A percentile compares a stretch with the other conserved stretches of the same genome.
Evolutionary conservation across 1,139 yeast species (phyloP).

Genomic region (Yamadazyma atmosphaerica): DNA sequence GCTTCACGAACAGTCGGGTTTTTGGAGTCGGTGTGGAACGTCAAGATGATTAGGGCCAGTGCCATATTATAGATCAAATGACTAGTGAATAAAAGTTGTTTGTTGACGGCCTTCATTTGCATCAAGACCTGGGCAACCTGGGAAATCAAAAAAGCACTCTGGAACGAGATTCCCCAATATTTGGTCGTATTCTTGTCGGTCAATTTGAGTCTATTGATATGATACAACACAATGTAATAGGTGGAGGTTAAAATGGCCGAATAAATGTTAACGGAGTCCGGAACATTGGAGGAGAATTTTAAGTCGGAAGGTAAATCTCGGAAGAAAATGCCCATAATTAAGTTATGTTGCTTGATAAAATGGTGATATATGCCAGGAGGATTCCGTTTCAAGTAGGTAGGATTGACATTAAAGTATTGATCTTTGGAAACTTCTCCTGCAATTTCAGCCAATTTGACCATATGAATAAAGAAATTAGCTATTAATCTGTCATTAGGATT

Average conservation of each 20-base stretch:
- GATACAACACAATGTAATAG: slow-evolving; percentile 66
- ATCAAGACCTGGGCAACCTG: slow-evolving; percentile 6
- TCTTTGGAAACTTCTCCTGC: slow-evolving; percentile 66
- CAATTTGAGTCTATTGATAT: slow-evolving; percentile 69
- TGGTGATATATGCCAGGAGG: slow-evolving; percentile 37
- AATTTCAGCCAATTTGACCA: slow-evolving; percentile 66
- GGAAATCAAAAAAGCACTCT: slow-evolving; percentile 76
- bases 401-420: slow-evolving; percentile 62
- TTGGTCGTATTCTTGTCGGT: slow-evolving; percentile 57
- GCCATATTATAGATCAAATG: slow-evolving; percentile 14
- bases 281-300: slow-evolving; percentile 59
- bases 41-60: slow-evolving; percentile 14
- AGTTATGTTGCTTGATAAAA: slow-evolving; percentile 66
- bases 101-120: slow-evolving; percentile 6
- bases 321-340: slow-evolving; percentile 77
- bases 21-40: slow-evolving; percentile 17
- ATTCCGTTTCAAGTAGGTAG: slow-evolving; percentile 43
- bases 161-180: slow-evolving; percentile 79
- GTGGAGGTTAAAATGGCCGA: slow-evolving; percentile 64
- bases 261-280: slow-evolving; percentile 48
- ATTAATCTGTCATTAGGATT: slow-evolving; percentile 41
- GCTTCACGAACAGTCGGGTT: slow-evolving; percentile 15
- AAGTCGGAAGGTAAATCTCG: slow-evolving; percentile 61
- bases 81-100: slow-evolving; percentile 10
- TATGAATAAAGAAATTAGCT: slow-evolving; percentile 56